Conservation (phyloP, 192 early-diverging fungal species). For the Podila horticola region DNA sequence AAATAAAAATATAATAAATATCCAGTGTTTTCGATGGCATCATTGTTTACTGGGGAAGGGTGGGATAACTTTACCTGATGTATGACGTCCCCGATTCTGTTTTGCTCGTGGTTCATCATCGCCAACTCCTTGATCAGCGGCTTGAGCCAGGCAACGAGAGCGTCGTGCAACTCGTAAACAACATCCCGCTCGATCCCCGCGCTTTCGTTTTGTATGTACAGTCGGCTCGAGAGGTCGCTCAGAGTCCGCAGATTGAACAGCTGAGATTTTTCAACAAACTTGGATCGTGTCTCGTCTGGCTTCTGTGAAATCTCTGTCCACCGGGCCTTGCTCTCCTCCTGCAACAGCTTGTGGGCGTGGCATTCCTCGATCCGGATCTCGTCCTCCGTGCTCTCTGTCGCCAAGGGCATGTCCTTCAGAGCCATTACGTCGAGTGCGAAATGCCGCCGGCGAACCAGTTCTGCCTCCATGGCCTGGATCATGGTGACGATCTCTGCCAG, state of each 20-base stretch:
- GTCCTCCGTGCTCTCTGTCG: slow-evolving; percentile 18
- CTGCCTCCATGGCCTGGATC: slow-evolving; percentile 35
- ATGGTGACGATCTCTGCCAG: slow-evolving; percentile 42
- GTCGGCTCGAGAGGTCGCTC: slow-evolving; percentile 9
- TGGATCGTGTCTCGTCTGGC: background rate
- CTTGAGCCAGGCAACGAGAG: slow-evolving; percentile 31
- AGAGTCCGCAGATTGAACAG: slow-evolving; percentile 26
- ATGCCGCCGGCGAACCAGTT: slow-evolving; percentile 10
- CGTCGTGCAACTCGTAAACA: slow-evolving; percentile 8
- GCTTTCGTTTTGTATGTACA: slow-evolving; percentile 24
- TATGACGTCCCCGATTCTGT: slow-evolving; percentile 8
- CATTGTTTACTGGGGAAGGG: too few relatives aligned
- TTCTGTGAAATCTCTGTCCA: slow-evolving; percentile 3
- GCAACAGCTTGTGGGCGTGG: slow-evolving; percentile 8
- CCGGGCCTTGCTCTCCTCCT: background rate
- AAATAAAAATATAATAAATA: too few relatives aligned
- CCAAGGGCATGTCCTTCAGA: slow-evolving; percentile 40
- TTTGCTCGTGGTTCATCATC: slow-evolving; percentile 21
- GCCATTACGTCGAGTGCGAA: background rate
- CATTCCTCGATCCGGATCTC: slow-evolving; percentile 19
- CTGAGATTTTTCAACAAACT: slow-evolving; percentile 9
- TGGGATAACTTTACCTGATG: slow-evolving; percentile 11
- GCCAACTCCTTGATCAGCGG: slow-evolving; percentile 22
- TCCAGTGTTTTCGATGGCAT: too few relatives aligned
- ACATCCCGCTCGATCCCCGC: slow-evolving; percentile 31